A percentile compares a stretch with the other conserved stretches of the same genome.
phyloP scores from a whole-genome alignment of 805 yeast genomes.

The Starmerella roubikii region DNA sequence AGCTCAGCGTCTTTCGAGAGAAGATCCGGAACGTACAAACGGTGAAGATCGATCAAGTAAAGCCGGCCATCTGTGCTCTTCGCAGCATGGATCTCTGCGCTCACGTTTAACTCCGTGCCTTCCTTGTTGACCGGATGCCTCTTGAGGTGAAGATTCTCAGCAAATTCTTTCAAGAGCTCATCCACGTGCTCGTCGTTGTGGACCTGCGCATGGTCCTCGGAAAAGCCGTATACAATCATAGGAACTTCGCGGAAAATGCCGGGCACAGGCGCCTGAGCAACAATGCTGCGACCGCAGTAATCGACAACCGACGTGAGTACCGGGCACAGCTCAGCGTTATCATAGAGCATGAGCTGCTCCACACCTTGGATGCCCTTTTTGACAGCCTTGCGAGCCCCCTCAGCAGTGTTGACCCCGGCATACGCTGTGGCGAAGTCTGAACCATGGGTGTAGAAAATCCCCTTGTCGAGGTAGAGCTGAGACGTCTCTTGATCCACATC shows the following conservation, averaged over 20 bases:
- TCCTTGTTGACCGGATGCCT: constrained; percentile 42
- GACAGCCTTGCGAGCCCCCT: constrained; percentile 70
- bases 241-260: constrained; percentile 51
- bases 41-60: constrained; percentile 71
- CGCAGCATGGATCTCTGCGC: constrained; percentile 75
- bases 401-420: constrained; percentile 58
- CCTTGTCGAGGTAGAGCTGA: constrained; percentile 63
- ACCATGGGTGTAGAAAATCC: constrained; percentile 76
- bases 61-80: constrained; percentile 72
- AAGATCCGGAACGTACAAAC: constrained; percentile 75
- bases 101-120: constrained; percentile 42
- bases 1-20: constrained; percentile 52
- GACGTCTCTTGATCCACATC: constrained; percentile 40
- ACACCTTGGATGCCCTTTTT: constrained; percentile 68
- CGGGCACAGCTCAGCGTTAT: constrained; percentile 48
- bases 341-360: constrained; percentile 51
- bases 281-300: constrained; percentile 73
- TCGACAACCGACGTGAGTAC: constrained; percentile 79
- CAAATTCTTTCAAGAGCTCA: constrained; percentile 43
- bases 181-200: constrained; percentile 41
- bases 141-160: constrained; percentile 67
- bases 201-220: constrained; percentile 43
- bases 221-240: constrained; percentile 61
- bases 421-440: constrained; percentile 57
- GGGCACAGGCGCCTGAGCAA: constrained; percentile 93